A percentile compares a stretch with the other conserved stretches of the same genome.
Evolutionary conservation across 2,329 filamentous ascomycete species (phyloP).

Genomic region (Neopestalotiopsis sp.): DNA sequence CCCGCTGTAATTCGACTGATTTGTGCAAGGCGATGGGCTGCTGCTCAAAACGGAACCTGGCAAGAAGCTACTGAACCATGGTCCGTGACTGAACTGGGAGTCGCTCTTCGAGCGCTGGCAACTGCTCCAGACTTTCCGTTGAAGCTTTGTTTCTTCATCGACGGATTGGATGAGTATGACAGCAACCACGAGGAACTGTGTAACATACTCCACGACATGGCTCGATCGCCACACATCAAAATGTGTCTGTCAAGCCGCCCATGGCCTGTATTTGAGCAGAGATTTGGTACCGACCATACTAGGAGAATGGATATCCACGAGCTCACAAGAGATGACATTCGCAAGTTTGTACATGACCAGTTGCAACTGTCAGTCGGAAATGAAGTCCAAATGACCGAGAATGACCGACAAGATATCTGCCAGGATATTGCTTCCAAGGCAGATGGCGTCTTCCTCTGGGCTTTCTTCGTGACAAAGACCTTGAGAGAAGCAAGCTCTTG

Average conservation of each 20-base stretch:
- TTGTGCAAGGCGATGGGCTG: not conserved
- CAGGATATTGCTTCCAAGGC: not conserved
- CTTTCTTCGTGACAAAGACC: slow-evolving; percentile 5
- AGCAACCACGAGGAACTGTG: slow-evolving; percentile 7
- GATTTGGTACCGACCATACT: not conserved
- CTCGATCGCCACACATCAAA: not conserved
- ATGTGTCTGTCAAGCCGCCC: slow-evolving; percentile 14
- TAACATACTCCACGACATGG: slow-evolving; percentile 5
- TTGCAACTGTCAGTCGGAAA: not conserved
- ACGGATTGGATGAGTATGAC: slow-evolving; percentile 13
- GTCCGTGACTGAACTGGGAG: not conserved
- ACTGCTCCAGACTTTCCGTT: not conserved
- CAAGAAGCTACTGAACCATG: slow-evolving; percentile 11
- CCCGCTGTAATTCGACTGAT: not conserved
- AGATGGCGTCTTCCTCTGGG: slow-evolving; percentile 12
- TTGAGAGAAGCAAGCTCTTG: not conserved
- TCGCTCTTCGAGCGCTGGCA: not conserved
- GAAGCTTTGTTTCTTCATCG: slow-evolving; percentile 13
- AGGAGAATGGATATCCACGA: slow-evolving; percentile 11
- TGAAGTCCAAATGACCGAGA: not conserved
- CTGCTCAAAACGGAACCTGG: not conserved
- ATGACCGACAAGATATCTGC: not conserved
- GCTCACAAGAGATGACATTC: slow-evolving; percentile 4
- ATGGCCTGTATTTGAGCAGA: slow-evolving; percentile 4
- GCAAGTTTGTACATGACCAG: not conserved